Percentiles rank a stretch among this genome's conserved stretches.
Evolutionary conservation across 2,329 filamentous ascomycete genomes (phyloP).

Genomic region (Emmonsiellopsis sp.): DNA sequence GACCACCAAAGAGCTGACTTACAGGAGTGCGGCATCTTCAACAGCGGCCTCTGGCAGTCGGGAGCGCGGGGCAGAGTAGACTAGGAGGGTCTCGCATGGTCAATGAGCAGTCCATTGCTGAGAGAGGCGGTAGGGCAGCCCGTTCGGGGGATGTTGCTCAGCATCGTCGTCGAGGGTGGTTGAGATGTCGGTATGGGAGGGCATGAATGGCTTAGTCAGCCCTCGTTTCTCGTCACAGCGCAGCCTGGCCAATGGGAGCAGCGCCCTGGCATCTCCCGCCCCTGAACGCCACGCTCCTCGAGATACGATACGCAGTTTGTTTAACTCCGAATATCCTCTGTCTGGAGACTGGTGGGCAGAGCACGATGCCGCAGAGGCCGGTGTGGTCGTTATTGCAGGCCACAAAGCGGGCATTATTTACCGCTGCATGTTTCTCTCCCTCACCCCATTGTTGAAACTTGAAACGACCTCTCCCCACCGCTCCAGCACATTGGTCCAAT

Average conservation of each 20-base stretch:
- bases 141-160: not conserved
- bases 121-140: not conserved
- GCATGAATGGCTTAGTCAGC: no score
- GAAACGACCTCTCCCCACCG: not conserved
- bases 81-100: not conserved
- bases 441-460: not conserved
- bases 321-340: no score
- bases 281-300: no score
- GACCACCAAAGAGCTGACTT: not conserved
- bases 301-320: no score
- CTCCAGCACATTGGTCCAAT: not conserved
- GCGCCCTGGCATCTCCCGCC: no score
- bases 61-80: not conserved
- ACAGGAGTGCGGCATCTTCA: constrained; percentile 11
- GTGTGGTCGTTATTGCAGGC: no score
- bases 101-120: not conserved
- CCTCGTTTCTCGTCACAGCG: no score
- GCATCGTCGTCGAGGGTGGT: not conserved
- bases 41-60: not conserved
- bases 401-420: no score
- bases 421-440: not conserved
- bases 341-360: no score
- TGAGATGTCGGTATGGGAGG: no score
- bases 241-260: no score
- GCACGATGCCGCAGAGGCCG: no score